Evolutionary conservation across 2,329 filamentous ascomycete genomes (phyloP).

Genomic region (Diaporthe humulicola): DNA sequence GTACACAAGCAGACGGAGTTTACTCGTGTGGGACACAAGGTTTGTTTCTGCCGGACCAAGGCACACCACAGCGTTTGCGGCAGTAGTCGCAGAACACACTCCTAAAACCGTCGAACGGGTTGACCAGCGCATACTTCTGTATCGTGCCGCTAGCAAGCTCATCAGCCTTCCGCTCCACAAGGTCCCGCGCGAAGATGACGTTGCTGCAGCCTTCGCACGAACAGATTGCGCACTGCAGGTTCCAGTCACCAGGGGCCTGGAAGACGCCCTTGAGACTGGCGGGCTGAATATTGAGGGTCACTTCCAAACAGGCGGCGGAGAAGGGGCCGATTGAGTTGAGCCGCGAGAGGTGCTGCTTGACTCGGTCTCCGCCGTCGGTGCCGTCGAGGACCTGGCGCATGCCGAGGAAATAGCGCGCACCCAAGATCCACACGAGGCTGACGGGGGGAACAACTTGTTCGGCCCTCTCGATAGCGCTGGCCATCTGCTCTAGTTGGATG

Average conservation of each 20-base stretch:
- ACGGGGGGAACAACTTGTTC: not conserved
- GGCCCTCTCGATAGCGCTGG: not conserved
- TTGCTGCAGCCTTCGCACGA: not conserved
- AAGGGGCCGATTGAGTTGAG: not conserved
- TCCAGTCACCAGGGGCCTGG: not conserved
- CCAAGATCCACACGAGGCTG: not conserved
- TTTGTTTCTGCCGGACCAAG: not conserved
- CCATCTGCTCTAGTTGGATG: not conserved
- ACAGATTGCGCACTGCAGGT: not conserved
- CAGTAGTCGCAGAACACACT: conserved; percentile 18
- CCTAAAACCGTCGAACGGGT: conserved; percentile 4
- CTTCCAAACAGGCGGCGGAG: not conserved
- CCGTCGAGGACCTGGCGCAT: not conserved
- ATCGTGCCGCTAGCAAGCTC: not conserved
- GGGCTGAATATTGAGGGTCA: not conserved
- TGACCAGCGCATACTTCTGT: conserved; percentile 5
- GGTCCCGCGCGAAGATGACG: not conserved
- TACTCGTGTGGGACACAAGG: not conserved
- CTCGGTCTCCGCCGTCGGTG: not conserved
- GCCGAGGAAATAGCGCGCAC: too few relatives aligned
- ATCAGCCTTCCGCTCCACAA: not conserved
- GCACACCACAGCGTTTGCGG: not conserved
- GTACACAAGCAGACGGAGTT: not conserved
- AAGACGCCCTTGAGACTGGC: not conserved
- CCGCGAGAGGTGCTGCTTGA: not conserved